phyloP scores from a whole-genome alignment of 2,329 filamentous ascomycete species.

The Hypoxylon rubiginosum region DNA sequence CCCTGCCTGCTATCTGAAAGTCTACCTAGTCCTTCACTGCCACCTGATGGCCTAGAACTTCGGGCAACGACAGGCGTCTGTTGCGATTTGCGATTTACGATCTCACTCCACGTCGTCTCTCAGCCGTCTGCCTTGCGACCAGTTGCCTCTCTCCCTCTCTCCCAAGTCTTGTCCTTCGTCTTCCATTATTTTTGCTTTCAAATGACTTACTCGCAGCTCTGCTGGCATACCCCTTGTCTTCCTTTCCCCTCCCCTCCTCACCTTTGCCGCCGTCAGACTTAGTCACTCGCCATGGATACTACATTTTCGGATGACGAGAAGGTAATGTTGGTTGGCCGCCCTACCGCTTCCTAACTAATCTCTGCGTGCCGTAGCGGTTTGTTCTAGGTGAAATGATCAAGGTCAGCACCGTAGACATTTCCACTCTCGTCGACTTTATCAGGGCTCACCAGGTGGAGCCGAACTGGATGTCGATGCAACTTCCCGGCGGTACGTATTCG shows the following conservation, averaged over 20 bases:
- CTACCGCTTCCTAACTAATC: conserved; percentile 39
- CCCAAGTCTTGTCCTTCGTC: conserved; percentile 35
- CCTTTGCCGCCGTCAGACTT: conserved; percentile 41
- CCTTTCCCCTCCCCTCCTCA: conserved; percentile 46
- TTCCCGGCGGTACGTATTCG: conserved; percentile 59
- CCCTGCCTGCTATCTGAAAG: conserved; percentile 42
- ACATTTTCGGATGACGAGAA: conserved; percentile 66
- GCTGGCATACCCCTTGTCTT: conserved; percentile 48
- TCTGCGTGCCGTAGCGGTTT: conserved; percentile 61
- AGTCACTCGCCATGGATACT: conserved; percentile 57
- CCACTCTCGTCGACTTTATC: conserved; percentile 63
- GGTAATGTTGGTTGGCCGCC: conserved; percentile 55
- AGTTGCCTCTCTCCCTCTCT: conserved; percentile 33
- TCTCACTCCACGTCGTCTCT: conserved; percentile 41
- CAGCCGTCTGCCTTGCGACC: conserved; percentile 37
- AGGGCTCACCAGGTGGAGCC: conserved; percentile 57
- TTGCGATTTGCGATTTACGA: conserved; percentile 28
- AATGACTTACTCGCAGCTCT: conserved; percentile 52
- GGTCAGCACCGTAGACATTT: conserved; percentile 64
- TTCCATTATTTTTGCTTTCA: conserved; percentile 45
- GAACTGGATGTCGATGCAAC: conserved; percentile 63
- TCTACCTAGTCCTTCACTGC: conserved; percentile 37
- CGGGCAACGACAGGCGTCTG: conserved; percentile 38
- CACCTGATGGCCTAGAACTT: conserved; percentile 43
- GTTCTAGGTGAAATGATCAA: conserved; percentile 71